These are phyloP conservation scores for Euphrasia confusa DNA, from an alignment of 257 asterid genomes.

Conservation along the genomic window DNA sequence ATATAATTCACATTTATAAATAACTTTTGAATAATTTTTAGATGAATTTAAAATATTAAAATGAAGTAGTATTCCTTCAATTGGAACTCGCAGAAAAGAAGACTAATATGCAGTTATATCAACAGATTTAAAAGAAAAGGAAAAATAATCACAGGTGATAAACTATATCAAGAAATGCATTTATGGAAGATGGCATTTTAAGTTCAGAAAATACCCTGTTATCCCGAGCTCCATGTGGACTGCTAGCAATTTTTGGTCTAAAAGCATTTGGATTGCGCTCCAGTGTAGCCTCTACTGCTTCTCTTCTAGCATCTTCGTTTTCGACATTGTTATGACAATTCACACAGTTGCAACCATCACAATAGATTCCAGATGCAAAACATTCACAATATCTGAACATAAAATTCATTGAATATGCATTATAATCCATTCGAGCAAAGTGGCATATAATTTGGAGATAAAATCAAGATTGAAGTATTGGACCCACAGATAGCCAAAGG, in stretches of 20 bases:
- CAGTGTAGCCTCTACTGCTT: conserved; percentile 87
- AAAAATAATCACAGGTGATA: conserved; percentile 1
- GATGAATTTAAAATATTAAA: neutral
- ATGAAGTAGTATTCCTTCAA: neutral
- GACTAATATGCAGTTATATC: conserved; percentile 9
- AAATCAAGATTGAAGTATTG: neutral
- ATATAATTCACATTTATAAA: neutral
- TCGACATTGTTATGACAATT: conserved; percentile 84
- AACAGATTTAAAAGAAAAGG: conserved; percentile 5
- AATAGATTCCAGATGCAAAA: conserved; percentile 89
- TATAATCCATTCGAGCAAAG: conserved; percentile 5
- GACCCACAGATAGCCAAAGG: no score
- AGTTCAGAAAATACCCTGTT: conserved; percentile 48
- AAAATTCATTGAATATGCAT: conserved; percentile 24
- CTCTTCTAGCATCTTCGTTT: conserved; percentile 79
- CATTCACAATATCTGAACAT: conserved; percentile 90
- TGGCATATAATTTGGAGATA: conserved; percentile 11
- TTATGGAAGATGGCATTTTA: conserved; percentile 9
- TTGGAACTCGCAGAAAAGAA: neutral
- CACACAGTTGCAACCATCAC: conserved; percentile 91
- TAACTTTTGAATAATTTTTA: neutral
- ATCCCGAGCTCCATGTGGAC: conserved; percentile 88
- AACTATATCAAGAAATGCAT: conserved; percentile 5
- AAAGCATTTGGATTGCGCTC: conserved; percentile 96
- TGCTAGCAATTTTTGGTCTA: conserved; percentile 88